Base-by-base conservation (phyloP, 2,329 filamentous ascomycete genomes). In the Monosporascus sp. region DNA sequence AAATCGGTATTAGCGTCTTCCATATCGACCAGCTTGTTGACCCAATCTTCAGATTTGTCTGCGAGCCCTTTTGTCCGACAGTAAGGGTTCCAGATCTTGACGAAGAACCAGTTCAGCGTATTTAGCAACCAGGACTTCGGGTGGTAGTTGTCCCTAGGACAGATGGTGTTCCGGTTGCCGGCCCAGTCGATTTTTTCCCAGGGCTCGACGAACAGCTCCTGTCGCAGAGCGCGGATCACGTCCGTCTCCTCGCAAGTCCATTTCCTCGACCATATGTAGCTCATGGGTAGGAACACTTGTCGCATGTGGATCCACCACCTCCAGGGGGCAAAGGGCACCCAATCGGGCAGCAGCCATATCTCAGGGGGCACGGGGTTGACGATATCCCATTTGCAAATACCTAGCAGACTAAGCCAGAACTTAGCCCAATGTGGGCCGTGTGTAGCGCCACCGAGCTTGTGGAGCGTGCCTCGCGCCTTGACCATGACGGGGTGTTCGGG, bases 301-400 rank as follows among this genome's bases (percentile, higher is more conserved):
- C 94, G 90, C 70, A 97, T 97, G 64, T 99, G 94, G 63, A 97
- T 89, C 93, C 92, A 97, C 92, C 93, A 97, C 60, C 90, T 79
- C 90, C 91, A 96, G 0, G 93, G 93, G 5, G 90, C 85, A 65
- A 96, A 80, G 1, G 92, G 92, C 3, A 90, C 80, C 90, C 90
- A 96, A 68, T 96, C 89, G 0, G 92, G 92, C 3, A 97, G 74
- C 41, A 96, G 77, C 94, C 94, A 99, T 45, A 97, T 70, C 73
- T 99, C 94, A 0, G 94, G 89, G 1, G 94, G 94, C 2, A 94
- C 85, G 1, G 94, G 94, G 63, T 97, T 99, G 61, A 97, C 92
- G 54, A 94, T 85, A 52, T 96, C 90, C 91, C 93, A 99, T 27
- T 87, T 76, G 66, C 85, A 85, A 4, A 97, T 81, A 17, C 91